Evolutionary conservation across 1,139 yeast species (phyloP), one percentile per base, ranked within the genome.

Genomic region (Scheffersomyces titani): DNA sequence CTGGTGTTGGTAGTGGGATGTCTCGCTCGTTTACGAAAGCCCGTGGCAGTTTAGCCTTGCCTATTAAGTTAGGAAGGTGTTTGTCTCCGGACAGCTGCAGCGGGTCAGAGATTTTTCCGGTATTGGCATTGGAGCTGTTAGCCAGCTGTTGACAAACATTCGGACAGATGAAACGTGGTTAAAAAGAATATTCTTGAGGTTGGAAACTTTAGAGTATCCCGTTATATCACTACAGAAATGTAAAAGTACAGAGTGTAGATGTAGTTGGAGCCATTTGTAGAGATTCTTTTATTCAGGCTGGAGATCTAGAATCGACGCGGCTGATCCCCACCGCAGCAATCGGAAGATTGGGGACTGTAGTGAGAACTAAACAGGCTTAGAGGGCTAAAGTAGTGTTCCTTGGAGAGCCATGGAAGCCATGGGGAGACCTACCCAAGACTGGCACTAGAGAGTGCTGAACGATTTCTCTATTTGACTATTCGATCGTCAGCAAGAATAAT

Each of bases 81-180:
- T 57, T 58, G 55, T 54, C 59, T 56, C 55, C 55, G 58, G 58
- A 19, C 49, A 46, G 49, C 22, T 49, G 60, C 30, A 51, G 51
- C 55, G 60, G 59, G 70, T 65, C 60, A 62, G 69, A 60, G 53
- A 51, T 47, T 57, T 53, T 53, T 40, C 47, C 56, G 56, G 49
- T 50, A 46, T 54, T 55, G 56, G 54, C 49, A 46, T 20, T 53
- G 54, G 59, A 62, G 68, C 69, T 73, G 75, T 76, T 72, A 65
- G 67, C 65, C 63, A 62, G 61, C 67, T 72, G 81, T 74, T 76
- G 80, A 73, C 64, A 69, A 63, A 60, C 57, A 62, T 70, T 67
- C 74, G 86, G 86, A 72, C 74, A 82, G 86, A 82, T 58, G 54
- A 70, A 76, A 62, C 53, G 78, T 80, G 85, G 76, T 75, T 79